Base-by-base conservation (phyloP, 441 rosid genomes). In the Euphorbia corollata region DNA sequence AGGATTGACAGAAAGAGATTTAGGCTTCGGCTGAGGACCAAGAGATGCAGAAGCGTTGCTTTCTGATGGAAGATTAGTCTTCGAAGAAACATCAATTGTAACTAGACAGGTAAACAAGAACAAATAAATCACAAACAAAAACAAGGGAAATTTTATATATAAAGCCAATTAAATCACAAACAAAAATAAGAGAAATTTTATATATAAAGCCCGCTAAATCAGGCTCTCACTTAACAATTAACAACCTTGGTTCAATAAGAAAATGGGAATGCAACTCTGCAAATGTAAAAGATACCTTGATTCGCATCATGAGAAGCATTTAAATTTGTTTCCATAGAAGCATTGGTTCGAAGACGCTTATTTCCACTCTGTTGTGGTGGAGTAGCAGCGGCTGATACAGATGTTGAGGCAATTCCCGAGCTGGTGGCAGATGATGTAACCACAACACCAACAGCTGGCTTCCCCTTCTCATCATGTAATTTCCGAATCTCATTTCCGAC, bases 271-370 rank as follows among this genome's bases (percentile, higher is more conserved):
- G 55, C 36, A 41, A 12, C 12, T 41, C 7, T 47, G 54, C 38
- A 15, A 5, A 9, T 41, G 18, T 2, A 27, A n/a, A 3, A 64
- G 48, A 18, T 27, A 58, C 70, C 70, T 58, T 43, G 60, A 30
- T 51, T n/a, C n/a, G 4, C 59, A 20, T 10, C 53, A 50, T n/a
- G 12, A 15, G 2, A 30, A 5, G 60, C 19, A 16, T 61, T 53
- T 22, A 20, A 57, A 55, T 30, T 34, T 18, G 30, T 43, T 32
- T 64, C 39, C 22, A 20, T 10, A 12, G 66, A 20, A n/a, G 45
- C 11, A 69, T 50, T 57, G 6, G 61, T 57, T 56, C 63, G 23
- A 9, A 67, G 67, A 59, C 60, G 69, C 65, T 68, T 71, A 15
- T 16, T 68, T 24, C 51, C 23, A 16, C 38, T 34, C 48, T 12